Percentiles rank a stretch among this genome's conserved stretches.
phyloP scores from a whole-genome alignment of 176 grass and related monocot genomes.

The Ensete ventricosum region DNA sequence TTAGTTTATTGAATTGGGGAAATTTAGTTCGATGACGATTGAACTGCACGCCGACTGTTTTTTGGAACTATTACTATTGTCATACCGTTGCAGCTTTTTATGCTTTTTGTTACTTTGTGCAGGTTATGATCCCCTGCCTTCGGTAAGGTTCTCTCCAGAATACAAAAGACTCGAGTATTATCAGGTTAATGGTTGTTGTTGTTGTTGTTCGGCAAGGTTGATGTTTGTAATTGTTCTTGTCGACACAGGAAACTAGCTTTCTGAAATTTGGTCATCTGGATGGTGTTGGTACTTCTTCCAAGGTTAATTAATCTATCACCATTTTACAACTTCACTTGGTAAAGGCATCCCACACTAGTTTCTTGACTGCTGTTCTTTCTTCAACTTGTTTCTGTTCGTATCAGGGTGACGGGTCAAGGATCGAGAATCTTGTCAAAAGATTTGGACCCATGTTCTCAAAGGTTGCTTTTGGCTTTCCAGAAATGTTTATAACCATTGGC shows the following conservation, averaged over 20 bases:
- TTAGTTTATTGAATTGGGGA: not conserved
- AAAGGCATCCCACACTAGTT: not conserved
- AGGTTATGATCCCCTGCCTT: constrained; percentile 6
- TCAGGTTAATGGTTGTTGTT: not conserved
- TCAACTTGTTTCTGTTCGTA: not conserved
- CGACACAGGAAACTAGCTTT: constrained; percentile 32
- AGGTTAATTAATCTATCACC: not conserved
- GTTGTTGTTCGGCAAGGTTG: not conserved
- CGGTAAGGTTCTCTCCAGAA: not conserved
- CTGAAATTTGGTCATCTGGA: constrained; percentile 22
- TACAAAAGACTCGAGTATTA: not conserved
- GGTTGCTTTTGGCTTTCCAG: not conserved
- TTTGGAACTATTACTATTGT: too few species aligned
- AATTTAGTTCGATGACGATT: not conserved
- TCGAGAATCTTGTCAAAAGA: not conserved
- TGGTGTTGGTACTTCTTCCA: not conserved
- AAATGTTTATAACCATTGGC: not conserved
- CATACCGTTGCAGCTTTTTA: not conserved
- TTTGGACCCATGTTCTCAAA: constrained; percentile 1
- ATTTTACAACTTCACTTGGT: constrained; percentile 18
- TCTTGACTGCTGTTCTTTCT: not conserved
- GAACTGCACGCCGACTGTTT: too few species aligned
- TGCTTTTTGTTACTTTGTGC: not conserved
- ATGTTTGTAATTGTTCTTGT: not conserved
- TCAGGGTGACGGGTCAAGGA: not conserved